These are phyloP conservation scores for Penicillium parvum DNA, from an alignment of 495 filamentous ascomycete genomes.

Conservation along the genomic window DNA sequence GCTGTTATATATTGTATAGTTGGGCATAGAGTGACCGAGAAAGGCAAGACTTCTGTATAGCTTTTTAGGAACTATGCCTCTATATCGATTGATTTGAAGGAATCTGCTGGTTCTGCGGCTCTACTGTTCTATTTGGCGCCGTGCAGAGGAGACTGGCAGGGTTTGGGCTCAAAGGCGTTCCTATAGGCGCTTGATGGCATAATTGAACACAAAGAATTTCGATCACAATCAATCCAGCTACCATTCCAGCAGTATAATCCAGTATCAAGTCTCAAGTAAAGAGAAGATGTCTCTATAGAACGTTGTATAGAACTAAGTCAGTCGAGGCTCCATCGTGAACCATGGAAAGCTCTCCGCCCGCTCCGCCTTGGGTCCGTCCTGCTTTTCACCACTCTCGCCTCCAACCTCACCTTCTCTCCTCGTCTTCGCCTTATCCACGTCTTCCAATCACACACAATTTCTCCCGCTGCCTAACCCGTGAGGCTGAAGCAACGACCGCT, in stretches of 20 bases:
- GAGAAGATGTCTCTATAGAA: no score
- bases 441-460: constrained; percentile 2
- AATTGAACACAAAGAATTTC: no score
- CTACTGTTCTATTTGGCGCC: no score
- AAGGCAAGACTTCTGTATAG: not conserved
- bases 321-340: constrained; percentile 15
- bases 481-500: constrained; percentile 32
- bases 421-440: not conserved
- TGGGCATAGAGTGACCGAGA: not conserved
- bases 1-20: not conserved
- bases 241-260: no score
- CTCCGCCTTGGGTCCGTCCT: constrained; percentile 21
- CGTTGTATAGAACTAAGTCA: not conserved
- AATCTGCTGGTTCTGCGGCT: no score
- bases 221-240: no score
- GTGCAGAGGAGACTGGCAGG: no score
- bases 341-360: constrained; percentile 21
- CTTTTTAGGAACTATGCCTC: no score
- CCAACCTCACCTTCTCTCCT: not conserved
- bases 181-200: no score
- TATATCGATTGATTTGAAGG: no score
- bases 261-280: no score
- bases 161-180: no score
- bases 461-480: constrained; percentile 40
- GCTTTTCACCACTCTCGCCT: not conserved